Percentiles rank a stretch among this genome's conserved stretches.
Conservation (phyloP, 1,284 basidiomycete species). For the Gomphus bonarii region DNA sequence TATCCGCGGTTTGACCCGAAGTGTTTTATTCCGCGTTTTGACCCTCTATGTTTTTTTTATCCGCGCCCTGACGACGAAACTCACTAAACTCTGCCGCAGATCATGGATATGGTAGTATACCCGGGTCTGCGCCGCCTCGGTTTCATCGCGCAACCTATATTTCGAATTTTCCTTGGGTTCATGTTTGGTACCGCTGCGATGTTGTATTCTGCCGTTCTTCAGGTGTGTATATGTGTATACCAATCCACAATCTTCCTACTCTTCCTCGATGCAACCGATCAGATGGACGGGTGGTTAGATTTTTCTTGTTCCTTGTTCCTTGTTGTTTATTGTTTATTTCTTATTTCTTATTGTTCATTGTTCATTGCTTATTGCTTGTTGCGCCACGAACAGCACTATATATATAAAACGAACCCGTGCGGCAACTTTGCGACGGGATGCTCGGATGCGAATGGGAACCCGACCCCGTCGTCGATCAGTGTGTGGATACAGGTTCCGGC, state of each 20-base stretch:
- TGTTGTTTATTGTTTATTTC: too few species aligned
- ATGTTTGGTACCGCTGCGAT: constrained; percentile 46
- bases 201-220: constrained; percentile 54
- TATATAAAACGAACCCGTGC: constrained; percentile 66
- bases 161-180: constrained; percentile 72
- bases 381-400: constrained; percentile 42
- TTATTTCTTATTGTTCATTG: too few species aligned
- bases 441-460: constrained; percentile 42
- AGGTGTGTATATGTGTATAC: constrained; percentile 11
- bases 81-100: constrained; percentile 12
- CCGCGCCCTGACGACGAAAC: neutral
- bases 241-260: too few species aligned
- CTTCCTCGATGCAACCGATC: neutral
- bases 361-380: too few species aligned
- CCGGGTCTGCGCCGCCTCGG: constrained; percentile 57
- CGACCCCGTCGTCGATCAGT: constrained; percentile 45
- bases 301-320: neutral
- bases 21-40: too few species aligned
- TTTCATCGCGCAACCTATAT: constrained; percentile 63
- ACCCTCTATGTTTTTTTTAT: neutral
- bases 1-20: too few species aligned
- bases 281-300: too few species aligned
- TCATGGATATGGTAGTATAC: constrained; percentile 62
- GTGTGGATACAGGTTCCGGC: constrained; percentile 60
- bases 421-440: constrained; percentile 34